A percentile compares a stretch with the other conserved stretches of the same genome.
phyloP scores from a whole-genome alignment of 257 asterid species.

The Scutellaria baicalensis region DNA sequence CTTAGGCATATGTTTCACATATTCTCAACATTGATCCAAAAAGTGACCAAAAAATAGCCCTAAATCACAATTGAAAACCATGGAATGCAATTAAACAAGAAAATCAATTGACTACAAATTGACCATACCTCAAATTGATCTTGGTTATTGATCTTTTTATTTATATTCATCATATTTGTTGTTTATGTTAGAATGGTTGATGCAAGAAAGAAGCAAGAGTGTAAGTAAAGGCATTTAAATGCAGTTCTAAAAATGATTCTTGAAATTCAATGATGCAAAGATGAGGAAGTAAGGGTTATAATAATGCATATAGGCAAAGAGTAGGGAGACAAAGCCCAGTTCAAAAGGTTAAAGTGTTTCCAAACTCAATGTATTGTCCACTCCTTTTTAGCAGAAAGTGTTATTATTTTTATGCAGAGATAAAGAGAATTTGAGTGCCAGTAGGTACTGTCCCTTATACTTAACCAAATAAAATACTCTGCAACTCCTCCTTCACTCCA shows the following conservation, averaged over 20 bases:
- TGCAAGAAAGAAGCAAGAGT: background rate
- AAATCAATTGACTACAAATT: too few species aligned
- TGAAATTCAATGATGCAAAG: constrained; percentile 51
- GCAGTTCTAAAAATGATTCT: too few species aligned
- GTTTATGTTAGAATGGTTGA: background rate
- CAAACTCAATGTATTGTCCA: constrained; percentile 29
- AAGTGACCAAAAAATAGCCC: too few species aligned
- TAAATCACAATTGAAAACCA: too few species aligned
- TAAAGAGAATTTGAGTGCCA: constrained; percentile 28
- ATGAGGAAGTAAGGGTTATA: constrained; percentile 31
- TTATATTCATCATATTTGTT: too few species aligned
- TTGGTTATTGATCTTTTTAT: too few species aligned
- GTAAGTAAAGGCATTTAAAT: too few species aligned
- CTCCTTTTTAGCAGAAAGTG: constrained; percentile 23
- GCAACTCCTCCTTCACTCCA: constrained; percentile 38
- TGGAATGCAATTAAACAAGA: too few species aligned
- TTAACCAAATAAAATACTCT: constrained; percentile 14
- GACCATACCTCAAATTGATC: too few species aligned
- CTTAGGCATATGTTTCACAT: too few species aligned
- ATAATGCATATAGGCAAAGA: constrained; percentile 18
- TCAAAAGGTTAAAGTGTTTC: constrained; percentile 35
- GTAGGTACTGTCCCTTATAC: constrained; percentile 23
- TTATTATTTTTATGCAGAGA: constrained; percentile 9
- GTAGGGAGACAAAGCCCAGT: constrained; percentile 52
- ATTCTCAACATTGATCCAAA: too few species aligned